phyloP scores from a whole-genome alignment of 345 rosid genomes.

The Eucalyptus guilfoylei region DNA sequence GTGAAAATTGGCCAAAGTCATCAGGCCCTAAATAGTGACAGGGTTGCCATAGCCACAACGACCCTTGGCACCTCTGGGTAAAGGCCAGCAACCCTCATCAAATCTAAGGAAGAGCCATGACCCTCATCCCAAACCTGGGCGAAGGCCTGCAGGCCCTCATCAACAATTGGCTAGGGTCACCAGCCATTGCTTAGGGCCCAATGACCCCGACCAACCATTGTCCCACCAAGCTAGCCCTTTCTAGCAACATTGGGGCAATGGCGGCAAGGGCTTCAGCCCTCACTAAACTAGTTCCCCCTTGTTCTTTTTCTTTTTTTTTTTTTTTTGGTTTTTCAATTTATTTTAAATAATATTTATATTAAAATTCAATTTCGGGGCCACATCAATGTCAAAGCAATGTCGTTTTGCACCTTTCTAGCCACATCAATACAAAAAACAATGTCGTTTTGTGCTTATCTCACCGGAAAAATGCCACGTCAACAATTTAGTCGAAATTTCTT shows the following conservation, averaged over 20 bases:
- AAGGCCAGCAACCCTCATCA: fast-evolving
- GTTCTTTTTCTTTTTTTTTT: no score
- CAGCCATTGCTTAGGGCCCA: fast-evolving
- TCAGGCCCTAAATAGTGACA: fast-evolving
- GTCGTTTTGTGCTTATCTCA: fast-evolving
- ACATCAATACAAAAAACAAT: no score
- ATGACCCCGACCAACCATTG: fast-evolving
- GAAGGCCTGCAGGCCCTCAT: fast-evolving
- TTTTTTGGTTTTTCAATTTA: no score
- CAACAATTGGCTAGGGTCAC: fast-evolving
- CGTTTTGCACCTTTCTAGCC: no score
- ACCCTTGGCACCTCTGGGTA: no score
- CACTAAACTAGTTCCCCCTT: no score
- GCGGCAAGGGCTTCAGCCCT: no score
- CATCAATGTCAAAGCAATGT: no score
- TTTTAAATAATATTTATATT: no score
- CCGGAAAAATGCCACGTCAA: fast-evolving
- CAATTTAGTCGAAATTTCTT: fast-evolving
- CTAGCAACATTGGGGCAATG: no score
- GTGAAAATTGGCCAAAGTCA: fast-evolving
- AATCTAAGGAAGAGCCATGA: fast-evolving
- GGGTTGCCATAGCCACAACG: fast-evolving
- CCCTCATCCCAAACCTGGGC: fast-evolving
- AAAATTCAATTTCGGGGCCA: no score
- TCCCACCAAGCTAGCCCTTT: fast-evolving